phyloP scores from a whole-genome alignment of 1,284 basidiomycete genomes.

The Stereum hirsutum region DNA sequence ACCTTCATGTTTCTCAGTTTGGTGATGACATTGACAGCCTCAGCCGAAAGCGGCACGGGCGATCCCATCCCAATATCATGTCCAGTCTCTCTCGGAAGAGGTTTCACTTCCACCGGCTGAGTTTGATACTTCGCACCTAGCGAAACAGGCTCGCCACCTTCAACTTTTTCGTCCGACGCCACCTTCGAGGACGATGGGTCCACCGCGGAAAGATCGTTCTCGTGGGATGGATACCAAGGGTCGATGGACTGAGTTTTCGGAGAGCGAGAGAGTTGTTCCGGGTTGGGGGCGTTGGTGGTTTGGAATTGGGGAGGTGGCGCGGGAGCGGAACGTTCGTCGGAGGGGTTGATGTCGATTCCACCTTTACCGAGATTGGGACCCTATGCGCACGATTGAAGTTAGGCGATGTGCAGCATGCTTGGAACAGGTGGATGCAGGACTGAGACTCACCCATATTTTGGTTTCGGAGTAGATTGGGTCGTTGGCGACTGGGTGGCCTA shows the following conservation, averaged over 20 bases:
- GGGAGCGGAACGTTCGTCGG: constrained; percentile 54
- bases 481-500: constrained; percentile 91
- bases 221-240: no score
- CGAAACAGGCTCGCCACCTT: no score
- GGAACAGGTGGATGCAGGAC: neutral
- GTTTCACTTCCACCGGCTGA: constrained; percentile 21
- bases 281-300: constrained; percentile 18
- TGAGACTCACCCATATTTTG: constrained; percentile 66
- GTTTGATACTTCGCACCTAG: neutral
- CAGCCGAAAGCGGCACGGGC: constrained; percentile 75
- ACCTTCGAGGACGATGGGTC: no score
- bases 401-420: neutral
- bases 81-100: constrained; percentile 73
- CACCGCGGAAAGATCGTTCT: no score
- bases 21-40: constrained; percentile 81
- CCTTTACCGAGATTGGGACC: constrained; percentile 69
- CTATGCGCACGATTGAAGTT: constrained; percentile 25
- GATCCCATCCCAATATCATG: constrained; percentile 86
- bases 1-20: constrained; percentile 83
- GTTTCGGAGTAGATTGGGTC: constrained; percentile 80
- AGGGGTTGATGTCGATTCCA: constrained; percentile 71
- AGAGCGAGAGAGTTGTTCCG: constrained; percentile 24
- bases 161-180: no score
- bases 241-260: no score
- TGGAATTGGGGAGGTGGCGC: constrained; percentile 49